Conservation (phyloP, 176 grass and related monocot species). For the Lolium rigidum region DNA sequence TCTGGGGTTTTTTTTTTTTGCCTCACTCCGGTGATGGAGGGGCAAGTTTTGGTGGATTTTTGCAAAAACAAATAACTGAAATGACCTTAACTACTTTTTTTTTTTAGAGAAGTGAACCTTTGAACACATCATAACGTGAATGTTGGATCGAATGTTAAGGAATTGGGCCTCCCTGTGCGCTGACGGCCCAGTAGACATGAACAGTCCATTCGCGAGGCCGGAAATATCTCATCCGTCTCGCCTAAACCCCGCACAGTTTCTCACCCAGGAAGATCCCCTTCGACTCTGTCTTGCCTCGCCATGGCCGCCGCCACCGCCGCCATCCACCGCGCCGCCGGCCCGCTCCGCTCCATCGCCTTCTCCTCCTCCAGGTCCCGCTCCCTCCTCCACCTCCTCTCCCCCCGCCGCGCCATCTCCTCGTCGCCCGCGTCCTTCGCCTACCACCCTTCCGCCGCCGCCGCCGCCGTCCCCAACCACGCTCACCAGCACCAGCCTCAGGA, state of each 20-base stretch:
- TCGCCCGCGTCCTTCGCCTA: slow-evolving; percentile 43
- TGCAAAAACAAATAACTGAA: too few species aligned
- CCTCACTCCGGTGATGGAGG: too few species aligned
- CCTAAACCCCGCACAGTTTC: slow-evolving; percentile 21
- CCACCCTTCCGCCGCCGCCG: slow-evolving; percentile 39
- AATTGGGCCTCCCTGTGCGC: not conserved
- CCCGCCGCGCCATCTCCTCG: slow-evolving; percentile 45
- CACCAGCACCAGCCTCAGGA: slow-evolving; percentile 37
- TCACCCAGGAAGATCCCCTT: not conserved
- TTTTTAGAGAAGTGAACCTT: not conserved
- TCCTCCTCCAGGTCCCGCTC: slow-evolving; percentile 48
- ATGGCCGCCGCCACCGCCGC: slow-evolving; percentile 41
- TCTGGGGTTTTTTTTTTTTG: too few species aligned
- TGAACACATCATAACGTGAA: not conserved
- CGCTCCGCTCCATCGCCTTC: slow-evolving; percentile 38
- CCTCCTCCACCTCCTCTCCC: slow-evolving; percentile 45
- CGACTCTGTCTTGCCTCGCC: slow-evolving; percentile 1
- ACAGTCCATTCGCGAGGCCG: not conserved
- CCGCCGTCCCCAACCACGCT: slow-evolving; percentile 29
- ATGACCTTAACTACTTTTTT: not conserved
- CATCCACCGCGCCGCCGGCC: slow-evolving; percentile 36
- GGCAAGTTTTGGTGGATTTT: too few species aligned
- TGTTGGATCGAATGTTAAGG: not conserved
- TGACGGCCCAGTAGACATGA: not conserved
- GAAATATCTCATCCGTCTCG: slow-evolving; percentile 39